Evolutionary conservation across 1,284 basidiomycete species (phyloP).

Genomic region (Ustilago lituana): DNA sequence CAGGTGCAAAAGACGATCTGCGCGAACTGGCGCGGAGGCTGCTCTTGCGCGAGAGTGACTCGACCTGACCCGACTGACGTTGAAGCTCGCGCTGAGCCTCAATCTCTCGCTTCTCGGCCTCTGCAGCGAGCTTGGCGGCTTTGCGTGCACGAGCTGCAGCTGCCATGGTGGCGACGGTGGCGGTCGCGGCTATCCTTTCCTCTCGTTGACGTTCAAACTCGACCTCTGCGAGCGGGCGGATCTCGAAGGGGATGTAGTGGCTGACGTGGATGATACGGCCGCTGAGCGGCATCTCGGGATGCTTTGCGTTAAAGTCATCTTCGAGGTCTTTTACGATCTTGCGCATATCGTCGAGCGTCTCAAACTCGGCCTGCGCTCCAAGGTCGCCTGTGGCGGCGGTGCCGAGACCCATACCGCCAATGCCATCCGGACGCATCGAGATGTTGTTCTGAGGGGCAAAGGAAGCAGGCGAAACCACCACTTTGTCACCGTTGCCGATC

Average conservation of each 20-base stretch:
- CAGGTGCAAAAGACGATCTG: constrained; percentile 47
- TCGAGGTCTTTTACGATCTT: constrained; percentile 55
- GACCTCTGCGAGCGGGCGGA: constrained; percentile 57
- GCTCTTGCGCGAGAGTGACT: constrained; percentile 44
- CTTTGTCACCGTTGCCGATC: constrained; percentile 11
- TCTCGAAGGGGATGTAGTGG: constrained; percentile 65
- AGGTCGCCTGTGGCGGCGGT: constrained; percentile 61
- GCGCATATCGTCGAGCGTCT: constrained; percentile 55
- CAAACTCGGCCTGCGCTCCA: constrained; percentile 52
- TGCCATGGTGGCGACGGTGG: constrained; percentile 61
- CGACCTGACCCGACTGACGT: constrained; percentile 26
- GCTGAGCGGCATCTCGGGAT: constrained; percentile 55
- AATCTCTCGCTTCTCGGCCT: constrained; percentile 45
- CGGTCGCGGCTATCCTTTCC: constrained; percentile 56
- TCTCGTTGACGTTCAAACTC: constrained; percentile 58
- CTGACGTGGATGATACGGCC: constrained; percentile 66
- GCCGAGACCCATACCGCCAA: constrained; percentile 56
- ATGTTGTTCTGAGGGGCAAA: constrained; percentile 24
- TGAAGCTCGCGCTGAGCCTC: constrained; percentile 47
- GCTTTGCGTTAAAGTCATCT: constrained; percentile 59
- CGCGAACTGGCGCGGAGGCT: constrained; percentile 51
- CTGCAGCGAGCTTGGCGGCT: constrained; percentile 51
- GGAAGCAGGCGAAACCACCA: constrained; percentile 23
- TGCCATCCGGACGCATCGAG: constrained; percentile 58
- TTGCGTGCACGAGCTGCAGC: constrained; percentile 58